Evolutionary conservation across 2,329 filamentous ascomycete genomes (phyloP).

Genomic region (Colletotrichum nymphaeae): DNA sequence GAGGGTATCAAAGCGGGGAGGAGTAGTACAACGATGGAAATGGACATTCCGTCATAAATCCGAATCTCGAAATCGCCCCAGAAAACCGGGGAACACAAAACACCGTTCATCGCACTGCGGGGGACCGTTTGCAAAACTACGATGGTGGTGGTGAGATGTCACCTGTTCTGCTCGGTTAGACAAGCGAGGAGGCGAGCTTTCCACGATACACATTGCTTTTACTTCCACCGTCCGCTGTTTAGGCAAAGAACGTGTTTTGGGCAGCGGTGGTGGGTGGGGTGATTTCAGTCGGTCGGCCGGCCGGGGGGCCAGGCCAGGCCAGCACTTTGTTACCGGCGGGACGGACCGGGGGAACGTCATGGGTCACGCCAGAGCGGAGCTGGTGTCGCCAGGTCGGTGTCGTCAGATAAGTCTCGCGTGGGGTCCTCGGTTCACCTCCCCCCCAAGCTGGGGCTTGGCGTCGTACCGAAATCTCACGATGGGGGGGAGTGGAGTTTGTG

Average conservation of each 20-base stretch:
- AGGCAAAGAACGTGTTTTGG: background rate
- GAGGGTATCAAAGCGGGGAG: background rate
- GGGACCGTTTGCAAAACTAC: too few relatives aligned
- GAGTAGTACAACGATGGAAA: background rate
- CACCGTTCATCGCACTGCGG: background rate
- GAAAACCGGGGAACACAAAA: background rate
- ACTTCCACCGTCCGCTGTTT: too few relatives aligned
- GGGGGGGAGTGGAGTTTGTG: background rate
- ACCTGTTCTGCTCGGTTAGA: background rate
- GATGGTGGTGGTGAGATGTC: background rate
- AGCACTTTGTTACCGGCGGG: background rate
- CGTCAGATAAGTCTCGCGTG: background rate
- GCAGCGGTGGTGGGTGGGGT: background rate
- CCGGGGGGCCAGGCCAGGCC: background rate
- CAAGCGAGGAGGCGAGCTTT: background rate
- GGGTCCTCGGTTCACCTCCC: background rate
- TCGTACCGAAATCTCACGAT: background rate
- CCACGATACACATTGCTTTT: too few relatives aligned
- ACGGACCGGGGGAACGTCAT: slow-evolving; percentile 22
- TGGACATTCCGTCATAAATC: background rate
- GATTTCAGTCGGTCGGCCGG: background rate
- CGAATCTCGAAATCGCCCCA: background rate
- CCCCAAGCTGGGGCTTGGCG: background rate
- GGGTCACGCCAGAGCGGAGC: slow-evolving; percentile 27
- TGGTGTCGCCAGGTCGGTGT: background rate